These are phyloP conservation scores for Protomyces inouyei DNA, from an alignment of 1,139 yeast species.

Conservation along the genomic window DNA sequence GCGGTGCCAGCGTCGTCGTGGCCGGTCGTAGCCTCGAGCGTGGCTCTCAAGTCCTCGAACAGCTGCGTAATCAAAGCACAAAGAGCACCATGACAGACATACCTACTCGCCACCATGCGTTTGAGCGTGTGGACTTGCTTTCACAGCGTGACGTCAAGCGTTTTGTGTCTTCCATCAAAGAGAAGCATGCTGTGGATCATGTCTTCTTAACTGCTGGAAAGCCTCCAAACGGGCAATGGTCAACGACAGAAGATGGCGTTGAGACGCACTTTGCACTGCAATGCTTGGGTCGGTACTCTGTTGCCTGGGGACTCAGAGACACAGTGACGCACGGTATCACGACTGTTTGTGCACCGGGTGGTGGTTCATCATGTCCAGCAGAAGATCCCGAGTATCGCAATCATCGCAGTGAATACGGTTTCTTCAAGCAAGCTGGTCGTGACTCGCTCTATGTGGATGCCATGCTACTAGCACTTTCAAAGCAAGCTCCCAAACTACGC, in stretches of 20 bases:
- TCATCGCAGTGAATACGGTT: conserved; percentile 3
- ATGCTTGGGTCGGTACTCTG: conserved; percentile 20
- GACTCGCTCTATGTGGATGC: conserved; percentile 24
- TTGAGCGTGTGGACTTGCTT: conserved; percentile 20
- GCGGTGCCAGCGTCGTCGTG: conserved; percentile 18
- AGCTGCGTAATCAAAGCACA: conserved; percentile 4
- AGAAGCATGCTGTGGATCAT: conserved; percentile 7
- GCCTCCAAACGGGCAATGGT: conserved; percentile 11
- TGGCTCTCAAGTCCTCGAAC: conserved; percentile 8
- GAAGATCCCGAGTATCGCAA: conserved; percentile 14
- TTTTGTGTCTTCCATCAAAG: conserved; percentile 5
- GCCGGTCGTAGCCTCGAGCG: conserved; percentile 15
- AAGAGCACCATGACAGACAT: background rate
- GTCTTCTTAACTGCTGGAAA: conserved; percentile 23
- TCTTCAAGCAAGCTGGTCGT: conserved; percentile 6
- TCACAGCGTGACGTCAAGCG: conserved; percentile 17
- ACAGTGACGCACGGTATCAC: conserved; percentile 13
- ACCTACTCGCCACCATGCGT: conserved; percentile 1
- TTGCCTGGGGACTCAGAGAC: conserved; percentile 1
- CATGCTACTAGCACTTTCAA: conserved; percentile 9
- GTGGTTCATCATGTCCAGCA: conserved; percentile 4
- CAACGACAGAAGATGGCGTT: conserved; percentile 9
- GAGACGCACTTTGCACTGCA: conserved; percentile 24
- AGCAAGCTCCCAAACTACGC: background rate
- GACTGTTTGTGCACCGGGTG: conserved; percentile 19